Base-by-base conservation (phyloP, 345 rosid species). In the Bruguiera sexangula region DNA sequence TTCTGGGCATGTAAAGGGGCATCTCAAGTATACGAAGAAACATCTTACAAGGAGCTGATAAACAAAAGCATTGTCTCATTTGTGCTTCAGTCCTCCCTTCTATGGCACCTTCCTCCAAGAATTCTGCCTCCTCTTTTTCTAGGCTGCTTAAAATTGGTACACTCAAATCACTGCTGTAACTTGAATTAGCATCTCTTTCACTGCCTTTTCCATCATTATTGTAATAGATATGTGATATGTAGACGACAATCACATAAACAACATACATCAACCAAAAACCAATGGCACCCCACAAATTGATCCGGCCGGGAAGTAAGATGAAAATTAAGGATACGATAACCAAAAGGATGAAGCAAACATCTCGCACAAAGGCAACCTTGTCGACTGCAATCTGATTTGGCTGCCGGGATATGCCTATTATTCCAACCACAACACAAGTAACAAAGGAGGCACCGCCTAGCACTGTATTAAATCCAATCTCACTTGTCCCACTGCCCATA, bases 381-480 rank as follows among this genome's bases (percentile, higher is more conserved):
- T 78, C 77, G 22, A 93, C 82, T 22, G 63, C 60, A 65, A 86
- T 68, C 34, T 73, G 69, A 60, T 76, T 79, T 24, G 61, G 57
- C 54, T 79, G 72, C 39, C 84, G 75, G 19, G 82, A 65, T 70
- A 88, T 75, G 69, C 94, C 73, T 36, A 93, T 84, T 66, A 79
- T 66, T 67, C 92, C 98, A 32, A 89, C 97, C 68, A 93, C 98
- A 69, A 91, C 83, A 75, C 93, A 85, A 27, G 96, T 77, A 13
- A 91, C 94, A 73, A 88, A 91, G 20, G 87, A 85, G 57, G 84
- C 87, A 54, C 97, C 97, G 9, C 98, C 98, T 24, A 91, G 43
- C 31, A 91, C 74, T 2, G 94, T 88, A 58, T 89, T 91, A 16
- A 91, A 77, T 26, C 96, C 96, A 32, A 91, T 60, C 48, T 86